phyloP scores from a whole-genome alignment of 148 eudicot genomes.

The Heliamphora exappendiculata region DNA sequence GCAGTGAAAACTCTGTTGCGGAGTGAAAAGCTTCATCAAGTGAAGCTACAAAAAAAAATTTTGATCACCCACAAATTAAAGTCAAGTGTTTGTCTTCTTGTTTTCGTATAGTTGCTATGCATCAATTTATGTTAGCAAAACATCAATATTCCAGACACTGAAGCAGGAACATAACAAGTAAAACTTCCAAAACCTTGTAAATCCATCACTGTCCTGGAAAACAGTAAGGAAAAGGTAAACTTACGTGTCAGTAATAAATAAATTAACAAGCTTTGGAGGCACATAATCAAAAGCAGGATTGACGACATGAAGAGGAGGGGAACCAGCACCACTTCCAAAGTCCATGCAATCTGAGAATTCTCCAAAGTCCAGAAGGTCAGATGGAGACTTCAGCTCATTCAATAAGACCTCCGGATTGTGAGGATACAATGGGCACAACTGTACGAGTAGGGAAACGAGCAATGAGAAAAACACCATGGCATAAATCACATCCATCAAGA shows the following conservation, averaged over 20 bases:
- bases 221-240: conserved; percentile 18
- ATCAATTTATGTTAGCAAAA: neutral
- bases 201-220: neutral
- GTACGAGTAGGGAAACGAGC: conserved; percentile 20
- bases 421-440: conserved; percentile 95
- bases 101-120: neutral
- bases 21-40: neutral
- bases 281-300: conserved; percentile 98
- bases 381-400: conserved; percentile 92
- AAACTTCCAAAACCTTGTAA: neutral
- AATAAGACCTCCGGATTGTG: conserved; percentile 94
- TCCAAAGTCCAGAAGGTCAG: conserved; percentile 93
- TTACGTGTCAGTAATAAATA: conserved; percentile 96
- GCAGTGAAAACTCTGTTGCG: neutral
- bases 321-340: conserved; percentile 75
- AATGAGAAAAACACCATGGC: conserved; percentile 1
- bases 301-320: conserved; percentile 86
- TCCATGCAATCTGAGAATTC: conserved; percentile 96
- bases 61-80: too few species aligned
- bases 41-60: conserved; percentile 4
- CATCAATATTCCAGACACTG: neutral
- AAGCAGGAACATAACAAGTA: neutral
- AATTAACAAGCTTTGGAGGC: conserved; percentile 87
- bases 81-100: neutral
- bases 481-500: neutral